A percentile compares a stretch with the other conserved stretches of the same genome.
Evolutionary conservation across 2,329 filamentous ascomycete genomes (phyloP).

Genomic region (Cladosporium colombiae): DNA sequence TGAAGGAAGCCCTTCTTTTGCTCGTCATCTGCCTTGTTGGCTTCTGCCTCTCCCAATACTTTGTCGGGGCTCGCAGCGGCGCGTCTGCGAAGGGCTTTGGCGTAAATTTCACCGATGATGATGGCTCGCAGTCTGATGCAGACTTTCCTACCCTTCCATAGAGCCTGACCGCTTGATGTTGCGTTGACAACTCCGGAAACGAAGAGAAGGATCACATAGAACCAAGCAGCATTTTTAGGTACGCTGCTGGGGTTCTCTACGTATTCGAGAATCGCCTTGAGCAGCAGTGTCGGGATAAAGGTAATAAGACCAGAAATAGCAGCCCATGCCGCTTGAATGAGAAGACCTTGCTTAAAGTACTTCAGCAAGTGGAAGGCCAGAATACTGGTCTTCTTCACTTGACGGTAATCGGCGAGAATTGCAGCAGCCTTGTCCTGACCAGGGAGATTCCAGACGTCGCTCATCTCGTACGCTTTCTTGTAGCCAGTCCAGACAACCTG

Average conservation of each 20-base stretch:
- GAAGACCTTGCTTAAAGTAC: conserved; percentile 76
- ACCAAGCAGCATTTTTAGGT: conserved; percentile 87
- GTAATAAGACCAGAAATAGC: conserved; percentile 78
- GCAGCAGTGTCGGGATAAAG: conserved; percentile 85
- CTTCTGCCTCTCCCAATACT: conserved; percentile 57
- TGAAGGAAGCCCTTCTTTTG: conserved; percentile 46
- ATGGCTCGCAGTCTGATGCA: conserved; percentile 92
- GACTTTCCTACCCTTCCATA: conserved; percentile 93
- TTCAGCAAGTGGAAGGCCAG: conserved; percentile 78
- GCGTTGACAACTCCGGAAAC: conserved; percentile 80
- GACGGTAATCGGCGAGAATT: conserved; percentile 80
- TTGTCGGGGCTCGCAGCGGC: conserved; percentile 76
- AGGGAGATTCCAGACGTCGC: conserved; percentile 88
- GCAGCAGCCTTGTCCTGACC: conserved; percentile 83
- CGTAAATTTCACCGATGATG: conserved; percentile 95
- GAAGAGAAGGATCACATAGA: conserved; percentile 89
- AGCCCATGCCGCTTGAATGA: conserved; percentile 80
- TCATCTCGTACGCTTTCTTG: conserved; percentile 76
- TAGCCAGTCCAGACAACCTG: conserved; percentile 86
- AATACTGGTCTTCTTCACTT: conserved; percentile 76
- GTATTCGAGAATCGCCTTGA: conserved; percentile 90
- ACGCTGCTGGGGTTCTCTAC: conserved; percentile 78
- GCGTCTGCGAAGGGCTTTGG: conserved; percentile 89
- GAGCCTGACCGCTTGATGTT: conserved; percentile 77
- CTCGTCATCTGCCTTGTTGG: conserved; percentile 48